These are phyloP conservation scores for Pouteria glomerata DNA, from an alignment of 148 eudicot species.

Conservation along the genomic window DNA sequence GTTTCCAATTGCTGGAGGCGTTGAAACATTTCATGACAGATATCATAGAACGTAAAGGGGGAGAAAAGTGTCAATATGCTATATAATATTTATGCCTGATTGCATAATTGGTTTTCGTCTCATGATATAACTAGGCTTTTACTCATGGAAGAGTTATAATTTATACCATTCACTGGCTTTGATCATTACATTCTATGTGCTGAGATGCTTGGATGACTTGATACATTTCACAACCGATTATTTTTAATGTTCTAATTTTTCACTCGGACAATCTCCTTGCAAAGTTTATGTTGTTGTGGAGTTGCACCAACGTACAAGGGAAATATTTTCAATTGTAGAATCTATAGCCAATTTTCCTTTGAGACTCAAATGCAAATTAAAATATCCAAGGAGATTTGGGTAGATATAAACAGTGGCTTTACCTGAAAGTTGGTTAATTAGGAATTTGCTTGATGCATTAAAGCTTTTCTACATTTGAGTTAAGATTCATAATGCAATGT, in stretches of 20 bases:
- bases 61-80: no score
- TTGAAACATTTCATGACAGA: background rate
- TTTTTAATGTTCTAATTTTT: background rate
- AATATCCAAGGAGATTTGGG: background rate
- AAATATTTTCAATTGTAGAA: background rate
- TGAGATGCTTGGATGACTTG: background rate
- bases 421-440: background rate
- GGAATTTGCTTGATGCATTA: background rate
- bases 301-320: background rate
- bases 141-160: no score
- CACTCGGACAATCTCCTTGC: constrained; percentile 6
- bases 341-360: background rate
- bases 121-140: no score
- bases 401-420: background rate
- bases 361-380: background rate
- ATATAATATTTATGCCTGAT: no score
- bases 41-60: background rate
- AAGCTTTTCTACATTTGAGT: background rate
- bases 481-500: background rate
- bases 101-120: no score
- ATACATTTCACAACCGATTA: background rate
- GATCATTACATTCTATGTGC: background rate
- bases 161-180: no score
- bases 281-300: background rate
- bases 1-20: background rate